A percentile compares a stretch with the other conserved stretches of the same genome.
Conservation (phyloP, 75 land plant genomes). For the Adiantum capillusveneris region DNA sequence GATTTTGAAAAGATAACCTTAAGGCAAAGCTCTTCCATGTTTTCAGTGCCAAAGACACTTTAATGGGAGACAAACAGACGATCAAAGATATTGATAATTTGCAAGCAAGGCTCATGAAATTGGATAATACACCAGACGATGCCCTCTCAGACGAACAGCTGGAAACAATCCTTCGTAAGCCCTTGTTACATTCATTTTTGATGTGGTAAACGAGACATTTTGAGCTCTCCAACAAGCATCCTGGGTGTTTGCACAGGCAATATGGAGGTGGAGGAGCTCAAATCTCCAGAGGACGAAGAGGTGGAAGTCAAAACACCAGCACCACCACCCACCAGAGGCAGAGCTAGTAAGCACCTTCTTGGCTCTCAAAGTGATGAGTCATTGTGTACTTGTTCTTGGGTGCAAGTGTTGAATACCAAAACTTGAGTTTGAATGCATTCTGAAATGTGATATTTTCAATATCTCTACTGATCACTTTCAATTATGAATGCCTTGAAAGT, state of each 20-base stretch:
- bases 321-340: neutral
- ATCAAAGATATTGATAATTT: slow-evolving; percentile 57
- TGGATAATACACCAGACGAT: slow-evolving; percentile 48
- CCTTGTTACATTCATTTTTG: too few relatives aligned
- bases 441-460: too few relatives aligned
- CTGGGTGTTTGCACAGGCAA: neutral
- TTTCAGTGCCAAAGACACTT: slow-evolving; percentile 26
- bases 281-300: neutral
- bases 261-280: slow-evolving; percentile 1
- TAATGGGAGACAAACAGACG: slow-evolving; percentile 51
- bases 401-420: too few relatives aligned
- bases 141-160: slow-evolving; percentile 45
- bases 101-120: slow-evolving; percentile 39
- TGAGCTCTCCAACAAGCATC: neutral
- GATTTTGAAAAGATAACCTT: neutral
- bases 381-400: too few relatives aligned
- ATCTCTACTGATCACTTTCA: too few relatives aligned
- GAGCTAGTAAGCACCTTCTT: neutral
- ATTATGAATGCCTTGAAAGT: too few relatives aligned
- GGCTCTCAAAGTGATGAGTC: too few relatives aligned
- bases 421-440: too few relatives aligned
- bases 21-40: neutral
- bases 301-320: neutral
- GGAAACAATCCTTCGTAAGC: slow-evolving; percentile 45
- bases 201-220: too few relatives aligned